Evolutionary conservation across 495 filamentous ascomycete genomes (phyloP).

Genomic region (Tuber borchii): DNA sequence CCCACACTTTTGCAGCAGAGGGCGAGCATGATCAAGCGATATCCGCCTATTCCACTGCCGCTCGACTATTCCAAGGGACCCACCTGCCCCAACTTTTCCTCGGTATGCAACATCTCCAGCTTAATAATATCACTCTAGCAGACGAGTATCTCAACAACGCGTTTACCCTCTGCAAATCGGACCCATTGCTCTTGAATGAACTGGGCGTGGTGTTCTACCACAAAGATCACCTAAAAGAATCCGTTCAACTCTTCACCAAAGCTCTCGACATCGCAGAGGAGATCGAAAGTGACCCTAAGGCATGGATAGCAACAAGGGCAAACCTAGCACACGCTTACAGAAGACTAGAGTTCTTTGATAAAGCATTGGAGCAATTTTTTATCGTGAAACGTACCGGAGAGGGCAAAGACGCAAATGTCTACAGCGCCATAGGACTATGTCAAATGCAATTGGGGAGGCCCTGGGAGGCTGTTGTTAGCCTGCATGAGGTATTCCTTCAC

Average conservation of each 20-base stretch:
- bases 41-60: constrained; percentile 93
- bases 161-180: constrained; percentile 64
- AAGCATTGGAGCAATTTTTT: constrained; percentile 71
- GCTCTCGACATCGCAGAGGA: constrained; percentile 70
- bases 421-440: constrained; percentile 67
- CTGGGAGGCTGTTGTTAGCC: constrained; percentile 58
- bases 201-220: constrained; percentile 92
- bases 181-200: constrained; percentile 90
- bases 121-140: constrained; percentile 92
- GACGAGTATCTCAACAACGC: constrained; percentile 91
- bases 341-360: constrained; percentile 59
- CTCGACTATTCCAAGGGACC: constrained; percentile 90
- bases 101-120: constrained; percentile 94
- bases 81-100: constrained; percentile 94
- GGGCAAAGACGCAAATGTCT: constrained; percentile 63
- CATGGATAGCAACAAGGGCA: constrained; percentile 79
- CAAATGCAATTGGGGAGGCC: constrained; percentile 61
- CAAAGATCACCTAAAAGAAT: constrained; percentile 68
- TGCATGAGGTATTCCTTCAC: constrained; percentile 31
- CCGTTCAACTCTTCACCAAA: constrained; percentile 63
- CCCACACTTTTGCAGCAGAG: constrained; percentile 99
- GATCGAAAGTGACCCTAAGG: constrained; percentile 69
- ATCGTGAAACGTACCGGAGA: constrained; percentile 67
- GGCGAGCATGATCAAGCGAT: constrained; percentile 98
- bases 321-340: constrained; percentile 86